Evolutionary conservation across 345 rosid genomes (phyloP), one percentile per base, ranked within the genome.

Genomic region (Dipteronia dyeriana): DNA sequence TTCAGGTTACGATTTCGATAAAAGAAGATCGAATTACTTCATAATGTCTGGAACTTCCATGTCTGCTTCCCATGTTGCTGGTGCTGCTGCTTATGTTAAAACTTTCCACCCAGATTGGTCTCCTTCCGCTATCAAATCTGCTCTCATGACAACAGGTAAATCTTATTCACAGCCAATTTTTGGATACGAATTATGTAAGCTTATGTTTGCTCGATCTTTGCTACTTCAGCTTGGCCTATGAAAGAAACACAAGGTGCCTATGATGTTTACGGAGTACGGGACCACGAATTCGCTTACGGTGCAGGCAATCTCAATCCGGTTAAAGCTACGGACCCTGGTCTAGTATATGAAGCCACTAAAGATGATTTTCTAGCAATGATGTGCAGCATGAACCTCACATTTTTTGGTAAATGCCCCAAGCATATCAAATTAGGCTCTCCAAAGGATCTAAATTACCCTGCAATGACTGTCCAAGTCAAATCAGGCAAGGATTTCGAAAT

Each of bases 11-110:
- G 1, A 0, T 7, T 5, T 9, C 0, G 73, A 79, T 17, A 68
- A 76, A 16, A 84, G 86, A 73, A 73, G 7, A 38, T 66, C 66
- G 20, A 75, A 78, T 43, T 84, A 82, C 79, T 62, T 38, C 66
- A 65, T 84, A 74, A 4, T 77, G 0, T 74, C 79, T 1, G 86
- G 87, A 71, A 86, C 86, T n/a, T 89, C 88, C 60, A 85, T 89
- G 90, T 38, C 91, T 77, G 86, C 87, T 62, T 86, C 88, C 1
- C 88, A 85, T 51, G 75, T 75, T 66, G 74, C 89, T 41, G 87
- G 84, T 54, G 82, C 75, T 26, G 86, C 85, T 17, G 88, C 82
- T 19, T 83, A 83, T 31, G 80, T 86, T 49, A 83, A 86, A 66
- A 49, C 84, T 9, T 69, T 82, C 25, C 87, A 82, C 60, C 83